Evolutionary conservation across 2,329 filamentous ascomycete genomes (phyloP), one percentile per base, ranked within the genome.

Genomic region (Knufia fluminis): DNA sequence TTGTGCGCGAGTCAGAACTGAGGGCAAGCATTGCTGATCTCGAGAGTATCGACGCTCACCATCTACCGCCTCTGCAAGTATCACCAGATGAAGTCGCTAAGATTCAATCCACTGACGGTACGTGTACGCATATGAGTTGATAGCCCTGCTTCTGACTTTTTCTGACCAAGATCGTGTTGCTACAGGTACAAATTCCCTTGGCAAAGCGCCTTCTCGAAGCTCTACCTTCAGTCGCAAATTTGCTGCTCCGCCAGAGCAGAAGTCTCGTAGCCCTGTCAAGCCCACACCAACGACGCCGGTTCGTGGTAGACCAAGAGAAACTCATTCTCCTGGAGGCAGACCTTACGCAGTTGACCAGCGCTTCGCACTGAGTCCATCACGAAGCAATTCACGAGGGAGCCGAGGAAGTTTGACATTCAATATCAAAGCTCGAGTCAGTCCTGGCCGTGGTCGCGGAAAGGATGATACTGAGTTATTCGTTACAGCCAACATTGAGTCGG

Each of bases 351-450:
- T 58, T 3, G 56, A 58, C 35, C 56, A 54, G 20, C 51, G 50
- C 7, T 54, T 58, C 47, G 50, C 52, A 22, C 50, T 59, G 12
- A 55, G 52, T 41, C 51, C 49, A 16, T 54, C 51, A 48, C 55
- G 56, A 14, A 57, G 54, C 40, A 49, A 35, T 7, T 58, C 57
- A 9, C 51, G 46, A 33, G 53, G 48, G 10, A 51, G 54, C 22
- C 36, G 51, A 10, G 40, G 48, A 20, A 50, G 52, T 20, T 38
- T 59, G 40, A 54, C 52, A n/a, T 50, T 59, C 19, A 52, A 57
- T 40, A 53, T 59, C 16, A 52, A 57, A 47, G 51, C 57, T 20
- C 52, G 57, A 16, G 51, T 53, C 32, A 56, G 55, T 46, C 57
- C 57, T 17, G 56, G 52, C 28, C 50, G 54, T 31, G 46, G 35